A percentile compares a stretch with the other conserved stretches of the same genome.
These are phyloP conservation scores for Umbellularia californica DNA, from an alignment of 164 flowering plant species.

Conservation along the genomic window DNA sequence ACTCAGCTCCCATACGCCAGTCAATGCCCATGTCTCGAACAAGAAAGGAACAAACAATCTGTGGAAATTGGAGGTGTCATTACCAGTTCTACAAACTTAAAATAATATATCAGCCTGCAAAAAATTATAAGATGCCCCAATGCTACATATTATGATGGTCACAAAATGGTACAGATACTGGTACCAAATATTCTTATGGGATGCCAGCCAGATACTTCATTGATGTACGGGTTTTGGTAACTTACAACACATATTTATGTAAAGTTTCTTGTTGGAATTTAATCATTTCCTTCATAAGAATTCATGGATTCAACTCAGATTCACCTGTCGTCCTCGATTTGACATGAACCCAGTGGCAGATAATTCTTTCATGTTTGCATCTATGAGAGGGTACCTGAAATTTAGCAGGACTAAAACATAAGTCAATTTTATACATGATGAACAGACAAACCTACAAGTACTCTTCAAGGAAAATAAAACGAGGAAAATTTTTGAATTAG, in stretches of 20 bases:
- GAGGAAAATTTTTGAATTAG: not conserved
- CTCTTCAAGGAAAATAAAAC: not conserved
- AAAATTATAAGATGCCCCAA: too few species aligned
- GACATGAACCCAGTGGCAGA: slow-evolving; percentile 90
- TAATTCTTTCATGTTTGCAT: slow-evolving; percentile 91
- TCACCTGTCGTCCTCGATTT: slow-evolving; percentile 91
- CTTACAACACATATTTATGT: too few species aligned
- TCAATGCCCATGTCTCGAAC: slow-evolving; percentile 97
- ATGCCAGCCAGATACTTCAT: too few species aligned
- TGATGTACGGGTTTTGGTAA: too few species aligned
- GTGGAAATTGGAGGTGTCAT: slow-evolving; percentile 7
- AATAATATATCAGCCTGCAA: too few species aligned
- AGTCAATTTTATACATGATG: not conserved
- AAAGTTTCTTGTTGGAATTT: too few species aligned
- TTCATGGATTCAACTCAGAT: too few species aligned
- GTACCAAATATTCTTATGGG: too few species aligned
- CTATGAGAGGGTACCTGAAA: slow-evolving; percentile 84
- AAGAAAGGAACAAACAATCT: slow-evolving; percentile 97
- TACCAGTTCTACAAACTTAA: too few species aligned
- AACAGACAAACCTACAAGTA: not conserved
- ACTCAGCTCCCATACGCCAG: slow-evolving; percentile 99
- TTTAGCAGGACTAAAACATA: not conserved
- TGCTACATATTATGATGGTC: too few species aligned
- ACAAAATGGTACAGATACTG: too few species aligned
- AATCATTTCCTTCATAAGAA: too few species aligned